Evolutionary conservation across 2,329 filamentous ascomycete species (phyloP), one percentile per base, ranked within the genome.

Genomic region (Stagonosporopsis rhizophila): DNA sequence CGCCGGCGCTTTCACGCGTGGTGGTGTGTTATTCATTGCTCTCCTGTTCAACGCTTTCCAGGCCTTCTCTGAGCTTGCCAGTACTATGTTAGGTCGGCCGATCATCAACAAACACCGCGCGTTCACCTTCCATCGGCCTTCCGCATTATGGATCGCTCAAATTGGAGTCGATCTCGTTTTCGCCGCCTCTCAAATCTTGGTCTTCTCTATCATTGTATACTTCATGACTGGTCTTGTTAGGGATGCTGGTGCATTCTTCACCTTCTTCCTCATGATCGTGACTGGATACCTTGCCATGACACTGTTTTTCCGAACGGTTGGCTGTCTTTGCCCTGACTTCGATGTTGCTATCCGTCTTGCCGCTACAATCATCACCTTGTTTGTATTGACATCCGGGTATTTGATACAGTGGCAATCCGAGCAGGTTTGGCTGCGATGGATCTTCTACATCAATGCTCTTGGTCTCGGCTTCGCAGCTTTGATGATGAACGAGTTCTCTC

Each of bases 41-140:
- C 83, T 96, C 1, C 78, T 96, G 4, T 94, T 94, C 82, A 94
- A 94, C 73, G 89, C 89, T n/a, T 94, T 96, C 75, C 88, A 92
- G 69, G 90, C 91, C 22, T 93, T 95, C 70, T 85, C 88, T 0
- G 91, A 96, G 73, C 77, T 96, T 0, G 89, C 83, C 0, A 82
- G 83, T 11, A 89, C 89, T 1, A 94, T 95, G 89, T 78, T 87
- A 15, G 90, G 89, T 1, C 83, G 92, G 8, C 83, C 87, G 0
- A 89, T 96, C 34, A 84, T 96, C 58, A 91, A 92, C 73, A 96
- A 95, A 72, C 92, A 96, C 75, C 87, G 89, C 54, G 88, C 89
- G 0, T 96, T 91, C 65, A 89, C 91, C 0, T 94, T 96, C 70
- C 89, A 95, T 72, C 83, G 90, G 30, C 92, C 92, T 0, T 92